phyloP scores from a whole-genome alignment of 1,284 basidiomycete species.

The Sparassis latifolia region DNA sequence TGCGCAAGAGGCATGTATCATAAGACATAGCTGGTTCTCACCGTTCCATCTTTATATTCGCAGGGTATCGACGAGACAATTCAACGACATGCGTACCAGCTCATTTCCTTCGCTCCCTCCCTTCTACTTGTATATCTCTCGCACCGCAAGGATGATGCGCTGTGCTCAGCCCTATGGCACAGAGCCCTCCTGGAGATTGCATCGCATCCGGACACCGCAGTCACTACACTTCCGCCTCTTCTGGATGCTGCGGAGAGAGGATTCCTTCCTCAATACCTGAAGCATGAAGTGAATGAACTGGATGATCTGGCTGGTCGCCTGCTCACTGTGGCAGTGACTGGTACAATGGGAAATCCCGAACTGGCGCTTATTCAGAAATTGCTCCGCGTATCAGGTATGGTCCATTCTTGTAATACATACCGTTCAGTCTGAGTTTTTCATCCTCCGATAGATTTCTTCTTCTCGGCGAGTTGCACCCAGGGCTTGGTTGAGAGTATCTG shows the following conservation, averaged over 20 bases:
- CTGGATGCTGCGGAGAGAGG: slow-evolving; percentile 33
- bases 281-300: slow-evolving; percentile 36
- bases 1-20: slow-evolving; percentile 17
- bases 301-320: slow-evolving; percentile 28
- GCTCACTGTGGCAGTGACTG: slow-evolving; percentile 22
- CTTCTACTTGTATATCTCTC: slow-evolving; percentile 45
- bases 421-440: not conserved
- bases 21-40: too few relatives aligned
- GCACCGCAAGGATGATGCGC: slow-evolving; percentile 30
- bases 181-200: slow-evolving; percentile 32
- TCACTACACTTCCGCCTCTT: slow-evolving; percentile 26
- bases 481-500: slow-evolving; percentile 29
- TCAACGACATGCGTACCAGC: slow-evolving; percentile 27
- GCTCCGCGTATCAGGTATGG: slow-evolving; percentile 30
- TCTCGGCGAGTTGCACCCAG: slow-evolving; percentile 32
- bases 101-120: slow-evolving; percentile 36
- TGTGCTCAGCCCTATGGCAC: slow-evolving; percentile 36
- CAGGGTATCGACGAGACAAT: slow-evolving; percentile 45
- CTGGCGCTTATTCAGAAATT: slow-evolving; percentile 29
- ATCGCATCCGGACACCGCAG: slow-evolving; percentile 22
- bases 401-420: not conserved
- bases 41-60: not conserved
- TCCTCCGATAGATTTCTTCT: slow-evolving; percentile 24
- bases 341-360: slow-evolving; percentile 10
- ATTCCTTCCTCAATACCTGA: slow-evolving; percentile 32